phyloP scores from a whole-genome alignment of 805 yeast species.

The Torulaspora indica region DNA sequence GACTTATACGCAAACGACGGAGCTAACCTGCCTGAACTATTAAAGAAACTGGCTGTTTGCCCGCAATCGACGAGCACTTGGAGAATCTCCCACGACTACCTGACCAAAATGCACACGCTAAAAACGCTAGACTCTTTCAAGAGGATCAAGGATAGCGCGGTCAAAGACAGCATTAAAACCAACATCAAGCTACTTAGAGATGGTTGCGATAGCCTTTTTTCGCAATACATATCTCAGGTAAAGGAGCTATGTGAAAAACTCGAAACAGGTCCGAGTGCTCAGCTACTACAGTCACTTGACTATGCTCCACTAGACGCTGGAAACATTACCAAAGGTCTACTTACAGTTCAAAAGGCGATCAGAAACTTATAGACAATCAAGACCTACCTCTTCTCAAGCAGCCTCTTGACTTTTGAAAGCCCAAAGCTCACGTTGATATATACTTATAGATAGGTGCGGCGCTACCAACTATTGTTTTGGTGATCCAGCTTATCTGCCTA shows the following conservation, averaged over 20 bases:
- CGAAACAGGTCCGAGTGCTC: slow-evolving; percentile 4
- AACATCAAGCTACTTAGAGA: slow-evolving; percentile 21
- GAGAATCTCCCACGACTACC: slow-evolving; percentile 25
- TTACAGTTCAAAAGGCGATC: slow-evolving; percentile 19
- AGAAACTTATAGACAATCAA: slow-evolving; percentile 21
- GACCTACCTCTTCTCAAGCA: no score
- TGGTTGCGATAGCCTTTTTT: slow-evolving; percentile 21
- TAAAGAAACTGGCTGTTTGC: not conserved
- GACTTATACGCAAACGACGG: slow-evolving; percentile 24
- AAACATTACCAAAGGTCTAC: slow-evolving; percentile 8
- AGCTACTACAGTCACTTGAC: slow-evolving; percentile 11
- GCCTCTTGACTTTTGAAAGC: no score
- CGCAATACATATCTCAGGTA: slow-evolving; percentile 10
- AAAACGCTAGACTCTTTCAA: slow-evolving; percentile 31
- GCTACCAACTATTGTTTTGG: not conserved
- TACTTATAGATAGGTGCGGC: not conserved
- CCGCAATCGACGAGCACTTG: slow-evolving; percentile 15
- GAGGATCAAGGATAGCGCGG: slow-evolving; percentile 22
- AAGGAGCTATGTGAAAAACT: slow-evolving; percentile 9
- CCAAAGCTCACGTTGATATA: not conserved
- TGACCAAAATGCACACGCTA: slow-evolving; percentile 23
- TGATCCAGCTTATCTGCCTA: not conserved
- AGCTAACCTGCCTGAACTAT: slow-evolving; percentile 3
- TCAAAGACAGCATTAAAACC: slow-evolving; percentile 19
- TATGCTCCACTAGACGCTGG: slow-evolving; percentile 11